phyloP scores from a whole-genome alignment of 208 protist species.

The Leishmania aethiopica region DNA sequence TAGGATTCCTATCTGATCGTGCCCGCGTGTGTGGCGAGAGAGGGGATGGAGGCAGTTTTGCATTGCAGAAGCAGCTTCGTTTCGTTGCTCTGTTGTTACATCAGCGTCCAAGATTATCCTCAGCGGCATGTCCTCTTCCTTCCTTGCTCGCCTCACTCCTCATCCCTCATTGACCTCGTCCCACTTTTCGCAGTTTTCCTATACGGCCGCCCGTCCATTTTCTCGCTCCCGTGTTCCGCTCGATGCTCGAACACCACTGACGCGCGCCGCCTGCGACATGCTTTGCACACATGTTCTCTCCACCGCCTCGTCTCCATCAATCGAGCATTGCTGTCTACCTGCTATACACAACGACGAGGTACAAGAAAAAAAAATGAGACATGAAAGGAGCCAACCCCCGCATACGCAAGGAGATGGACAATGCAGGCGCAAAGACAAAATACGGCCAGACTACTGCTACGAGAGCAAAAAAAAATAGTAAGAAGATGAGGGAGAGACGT shows the following conservation, averaged over 20 bases:
- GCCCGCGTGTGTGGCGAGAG: background rate
- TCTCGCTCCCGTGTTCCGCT: background rate
- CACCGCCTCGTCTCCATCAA: background rate
- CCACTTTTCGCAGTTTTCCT: background rate
- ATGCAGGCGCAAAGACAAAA: too few relatives aligned
- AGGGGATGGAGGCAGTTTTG: background rate
- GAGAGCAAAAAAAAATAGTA: background rate
- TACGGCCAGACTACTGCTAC: too few relatives aligned
- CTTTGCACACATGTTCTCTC: background rate
- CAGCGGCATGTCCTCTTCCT: background rate
- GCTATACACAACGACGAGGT: background rate
- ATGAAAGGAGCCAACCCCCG: too few relatives aligned
- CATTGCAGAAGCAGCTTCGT: background rate
- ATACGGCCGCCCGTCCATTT: background rate
- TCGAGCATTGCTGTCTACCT: background rate
- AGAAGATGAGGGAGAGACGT: background rate
- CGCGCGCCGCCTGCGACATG: too few relatives aligned
- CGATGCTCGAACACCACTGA: background rate
- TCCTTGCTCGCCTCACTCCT: too few relatives aligned
- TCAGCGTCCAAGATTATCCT: background rate
- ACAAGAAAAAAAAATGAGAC: too few relatives aligned
- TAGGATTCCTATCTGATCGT: background rate
- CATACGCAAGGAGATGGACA: too few relatives aligned
- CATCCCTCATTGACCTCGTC: background rate
- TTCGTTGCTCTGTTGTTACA: background rate